Base-by-base conservation (phyloP, 352 stramenopile species). In the Phytophthora melonis region DNA sequence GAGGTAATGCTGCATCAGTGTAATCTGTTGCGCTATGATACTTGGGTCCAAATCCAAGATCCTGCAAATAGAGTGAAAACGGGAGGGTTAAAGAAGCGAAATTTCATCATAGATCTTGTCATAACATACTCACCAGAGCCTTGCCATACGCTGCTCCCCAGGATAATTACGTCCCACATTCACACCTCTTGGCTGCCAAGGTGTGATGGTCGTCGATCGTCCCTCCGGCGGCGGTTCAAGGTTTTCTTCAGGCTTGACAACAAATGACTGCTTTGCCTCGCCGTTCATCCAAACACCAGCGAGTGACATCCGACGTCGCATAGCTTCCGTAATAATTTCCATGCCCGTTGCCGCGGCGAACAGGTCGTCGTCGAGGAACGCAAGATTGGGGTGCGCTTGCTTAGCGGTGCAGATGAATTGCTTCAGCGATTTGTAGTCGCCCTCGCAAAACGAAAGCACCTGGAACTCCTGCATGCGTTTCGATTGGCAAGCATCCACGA, bases 11-110 rank as follows among this genome's bases (percentile, higher is more conserved):
- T 97, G 87, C 63, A 97, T 87, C 56, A 94, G 52, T 2, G 90
- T 96, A 64, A 97, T 92, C 70, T 97, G 90, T 34, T 95, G 87
- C 1, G 90, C 88, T 41, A 97, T 86, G 1, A 93, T 81, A 58
- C 84, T 92, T 14, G 86, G 82, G 53, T 97, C 85, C 49, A 97
- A 67, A 65, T 94, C 87, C 66, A 95, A 74, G 10, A 95, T 80
- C 85, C 82, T 93, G 54, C 18, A 13, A 3, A 27, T 66, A 73
- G 58, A 61, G 55, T 43, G 16, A 55, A 21, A 73, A 63, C n/a
- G 7, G 9, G 50, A 21, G 55, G 39, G n/a, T 36, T 34, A 36
- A 34, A 54, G n/a, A 54, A 3, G 8, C 16, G 19, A 27, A 54
- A 54, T 27, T 30, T n/a, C n/a, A 25, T 1, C 11, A 10, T 23